Conservation (phyloP, 306 rosid species). For the Trifolium repens region DNA sequence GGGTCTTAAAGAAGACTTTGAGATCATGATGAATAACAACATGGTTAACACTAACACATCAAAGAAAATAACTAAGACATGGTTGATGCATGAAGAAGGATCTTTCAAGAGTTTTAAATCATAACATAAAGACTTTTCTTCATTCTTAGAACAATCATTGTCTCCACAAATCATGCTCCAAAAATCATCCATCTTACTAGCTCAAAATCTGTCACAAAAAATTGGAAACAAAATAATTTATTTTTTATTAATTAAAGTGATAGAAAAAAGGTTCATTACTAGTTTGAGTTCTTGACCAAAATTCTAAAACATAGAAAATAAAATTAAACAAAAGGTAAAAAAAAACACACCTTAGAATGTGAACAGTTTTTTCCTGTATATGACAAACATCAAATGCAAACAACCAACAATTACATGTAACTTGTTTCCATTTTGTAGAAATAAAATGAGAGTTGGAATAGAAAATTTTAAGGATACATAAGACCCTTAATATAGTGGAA, state of each 20-base stretch:
- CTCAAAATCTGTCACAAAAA: constrained; percentile 31
- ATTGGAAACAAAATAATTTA: background rate
- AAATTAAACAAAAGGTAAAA: no score
- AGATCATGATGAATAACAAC: constrained; percentile 48
- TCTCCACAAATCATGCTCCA: constrained; percentile 61
- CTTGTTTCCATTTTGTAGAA: no score
- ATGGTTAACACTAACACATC: constrained; percentile 49
- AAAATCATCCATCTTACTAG: constrained; percentile 40
- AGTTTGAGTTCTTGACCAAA: no score
- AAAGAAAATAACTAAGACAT: constrained; percentile 48
- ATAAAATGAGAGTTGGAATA: background rate
- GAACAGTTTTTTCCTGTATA: no score
- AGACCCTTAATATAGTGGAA: background rate
- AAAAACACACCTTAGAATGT: no score
- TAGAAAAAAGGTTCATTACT: background rate
- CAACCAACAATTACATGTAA: no score
- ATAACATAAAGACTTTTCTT: constrained; percentile 40
- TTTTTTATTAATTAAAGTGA: background rate
- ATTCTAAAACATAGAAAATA: no score
- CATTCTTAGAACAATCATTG: constrained; percentile 40
- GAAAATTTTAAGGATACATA: background rate
- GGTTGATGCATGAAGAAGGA: constrained; percentile 61
- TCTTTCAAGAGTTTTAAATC: constrained; percentile 42
- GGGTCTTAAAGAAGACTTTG: constrained; percentile 37
- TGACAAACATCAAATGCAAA: no score